Base-by-base conservation (phyloP, 345 rosid genomes). In the Sapria himalayana region DNA sequence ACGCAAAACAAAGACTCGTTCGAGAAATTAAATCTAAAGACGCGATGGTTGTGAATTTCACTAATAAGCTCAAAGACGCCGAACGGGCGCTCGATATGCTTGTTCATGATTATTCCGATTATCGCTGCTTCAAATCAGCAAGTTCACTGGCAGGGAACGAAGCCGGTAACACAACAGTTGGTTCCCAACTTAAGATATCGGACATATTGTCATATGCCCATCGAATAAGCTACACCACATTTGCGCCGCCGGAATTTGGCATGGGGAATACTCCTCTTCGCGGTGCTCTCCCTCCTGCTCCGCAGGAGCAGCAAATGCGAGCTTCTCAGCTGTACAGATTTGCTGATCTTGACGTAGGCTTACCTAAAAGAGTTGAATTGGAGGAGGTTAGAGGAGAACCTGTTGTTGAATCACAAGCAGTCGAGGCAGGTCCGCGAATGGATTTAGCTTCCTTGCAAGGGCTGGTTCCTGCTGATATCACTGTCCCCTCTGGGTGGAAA, bases 281-380 rank as follows among this genome's bases (percentile, higher is more conserved):
- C 3, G 97, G 97, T 3, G 94, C 94, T 1, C 50, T 86, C 0
- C 94, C 97, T 14, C 97, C 97, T 35, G 97, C 92, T 7, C 97
- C 97, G 0, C 97, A 86, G 55, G 97, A 86, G 6, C 94, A 86
- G 62, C 92, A 86, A 64, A 70, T 86, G 94, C 69, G 97, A 19
- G 82, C 73, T 44, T 86, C 97, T 18, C 94, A 81, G 66, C 64
- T 86, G 32, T 86, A 78, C 37, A 48, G 48, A 9, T 78, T 82
- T 20, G 91, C 80, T 22, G 91, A 82, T 50, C 85, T 89, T 18
- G 93, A 85, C 52, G 76, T 85, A 7, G 96, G 96, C 12, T 48
- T 85, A 59, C 92, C 96, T 1, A 85, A 71, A 52, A 46, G 19
- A 1, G 61, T 37, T 7, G 78, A 77, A 37, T 22, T 45, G 29